Evolutionary conservation across 2,329 filamentous ascomycete genomes (phyloP).

Genomic region (Daldinia eschscholtzii): DNA sequence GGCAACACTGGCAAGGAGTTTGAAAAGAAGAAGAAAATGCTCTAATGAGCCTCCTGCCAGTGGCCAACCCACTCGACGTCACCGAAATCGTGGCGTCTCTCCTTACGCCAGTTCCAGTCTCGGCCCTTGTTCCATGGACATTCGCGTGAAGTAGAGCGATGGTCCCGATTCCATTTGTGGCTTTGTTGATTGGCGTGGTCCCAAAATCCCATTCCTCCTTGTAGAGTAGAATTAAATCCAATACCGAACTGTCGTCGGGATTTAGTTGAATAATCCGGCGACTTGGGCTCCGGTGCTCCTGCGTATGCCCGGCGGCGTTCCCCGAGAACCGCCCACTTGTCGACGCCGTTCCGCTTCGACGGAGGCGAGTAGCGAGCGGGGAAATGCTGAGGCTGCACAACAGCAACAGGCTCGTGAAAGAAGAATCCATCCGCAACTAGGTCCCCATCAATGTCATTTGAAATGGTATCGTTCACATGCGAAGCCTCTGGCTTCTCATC

Average conservation of each 20-base stretch:
- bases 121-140: constrained; percentile 70
- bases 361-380: constrained; percentile 72
- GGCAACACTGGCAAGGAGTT: constrained; percentile 56
- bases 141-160: constrained; percentile 60
- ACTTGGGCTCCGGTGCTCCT: constrained; percentile 64
- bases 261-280: constrained; percentile 59
- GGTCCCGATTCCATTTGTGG: constrained; percentile 55
- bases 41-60: constrained; percentile 73
- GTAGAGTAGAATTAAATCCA: constrained; percentile 55
- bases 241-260: constrained; percentile 60
- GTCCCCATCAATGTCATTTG: constrained; percentile 71
- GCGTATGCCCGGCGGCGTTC: constrained; percentile 80
- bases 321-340: constrained; percentile 92
- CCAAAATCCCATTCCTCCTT: constrained; percentile 57
- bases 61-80: constrained; percentile 96
- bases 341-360: constrained; percentile 72
- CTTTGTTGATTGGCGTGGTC: constrained; percentile 57
- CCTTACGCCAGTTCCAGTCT: constrained; percentile 73
- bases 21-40: constrained; percentile 19
- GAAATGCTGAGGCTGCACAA: constrained; percentile 53
- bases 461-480: constrained; percentile 54
- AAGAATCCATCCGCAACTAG: constrained; percentile 77
- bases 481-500: constrained; percentile 58
- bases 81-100: constrained; percentile 75
- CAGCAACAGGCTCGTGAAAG: constrained; percentile 73